Base-by-base conservation (phyloP, 1,139 yeast species). In the Taphrina pruni region DNA sequence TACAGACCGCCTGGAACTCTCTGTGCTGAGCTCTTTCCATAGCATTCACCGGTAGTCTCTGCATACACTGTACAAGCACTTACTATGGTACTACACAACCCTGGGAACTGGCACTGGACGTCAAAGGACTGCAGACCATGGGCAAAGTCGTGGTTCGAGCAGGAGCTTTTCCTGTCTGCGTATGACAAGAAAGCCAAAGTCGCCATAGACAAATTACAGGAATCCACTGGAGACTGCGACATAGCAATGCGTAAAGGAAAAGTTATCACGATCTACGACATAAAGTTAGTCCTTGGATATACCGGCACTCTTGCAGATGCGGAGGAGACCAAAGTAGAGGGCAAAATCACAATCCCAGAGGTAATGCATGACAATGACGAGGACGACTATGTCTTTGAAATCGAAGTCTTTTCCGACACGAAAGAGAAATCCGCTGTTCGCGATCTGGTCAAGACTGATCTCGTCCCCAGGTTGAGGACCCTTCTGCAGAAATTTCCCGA, bases 181-280 rank as follows among this genome's bases (percentile, higher is more conserved):
- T 71, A 77, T 38, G 79, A 78, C 21, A 81, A 75, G 14, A 79
- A 76, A 7, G 77, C 80, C 48, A 74, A 77, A 2, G 87, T 83
- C 12, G 77, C 78, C 56, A 82, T 93, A 61, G 78, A 82, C 41
- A 78, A 82, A 17, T 83, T 92, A 14, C 86, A 90, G 21, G 84
- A 89, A 7, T 84, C 93, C 45, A 96, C 90, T 74, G 99, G 99
- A 65, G 99, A 94, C 75, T 96, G 92, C 72, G 98, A 92, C 77
- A 98, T 94, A 45, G 89, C 91, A 72, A 99, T 94, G 81, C 87
- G 99, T 75, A 94, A 95, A 79, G 99, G 99, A 21, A 93, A 94
- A 78, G 96, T 94, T 54, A 93, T 94, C 75, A 90, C 97, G 2
- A 81, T 94, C 71, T 94, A 90, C 78, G 99, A 94, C 76, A 81